Conservation (phyloP, 805 yeast genomes). For the Starmera quercuum region DNA sequence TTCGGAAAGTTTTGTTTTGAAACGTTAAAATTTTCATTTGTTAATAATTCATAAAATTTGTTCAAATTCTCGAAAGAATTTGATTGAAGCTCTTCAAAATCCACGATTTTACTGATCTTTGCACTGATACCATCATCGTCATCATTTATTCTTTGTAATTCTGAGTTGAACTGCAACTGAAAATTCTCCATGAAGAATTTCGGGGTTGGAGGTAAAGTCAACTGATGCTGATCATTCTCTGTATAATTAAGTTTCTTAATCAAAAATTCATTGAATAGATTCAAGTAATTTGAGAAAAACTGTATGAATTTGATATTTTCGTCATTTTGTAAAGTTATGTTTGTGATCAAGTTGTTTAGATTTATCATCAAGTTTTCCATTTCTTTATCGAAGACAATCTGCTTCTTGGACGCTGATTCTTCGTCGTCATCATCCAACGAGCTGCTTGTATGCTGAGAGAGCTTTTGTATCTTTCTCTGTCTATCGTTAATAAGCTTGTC, state of each 20-base stretch:
- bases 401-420: too few species aligned
- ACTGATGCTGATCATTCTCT: neutral
- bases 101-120: slow-evolving; percentile 4
- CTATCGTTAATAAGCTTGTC: slow-evolving; percentile 7
- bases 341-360: slow-evolving; percentile 11
- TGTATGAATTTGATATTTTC: slow-evolving; percentile 4
- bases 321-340: slow-evolving; percentile 8
- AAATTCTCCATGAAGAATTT: slow-evolving; percentile 7
- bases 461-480: slow-evolving; percentile 5
- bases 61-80: slow-evolving; percentile 7
- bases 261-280: slow-evolving; percentile 3
- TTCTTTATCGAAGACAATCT: slow-evolving; percentile 17
- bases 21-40: slow-evolving; percentile 1
- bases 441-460: too few species aligned
- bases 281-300: slow-evolving; percentile 5
- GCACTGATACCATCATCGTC: slow-evolving; percentile 1
- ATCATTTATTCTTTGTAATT: neutral
- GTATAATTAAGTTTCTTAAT: neutral
- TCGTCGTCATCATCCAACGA: too few species aligned
- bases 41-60: slow-evolving; percentile 11
- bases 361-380: slow-evolving; percentile 12
- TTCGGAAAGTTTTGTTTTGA: neutral
- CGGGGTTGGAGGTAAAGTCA: slow-evolving; percentile 11
- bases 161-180: neutral
- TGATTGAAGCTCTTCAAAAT: slow-evolving; percentile 5